Conservation (phyloP, 2,329 filamentous ascomycete genomes). For the Penicillium verrucosum region DNA sequence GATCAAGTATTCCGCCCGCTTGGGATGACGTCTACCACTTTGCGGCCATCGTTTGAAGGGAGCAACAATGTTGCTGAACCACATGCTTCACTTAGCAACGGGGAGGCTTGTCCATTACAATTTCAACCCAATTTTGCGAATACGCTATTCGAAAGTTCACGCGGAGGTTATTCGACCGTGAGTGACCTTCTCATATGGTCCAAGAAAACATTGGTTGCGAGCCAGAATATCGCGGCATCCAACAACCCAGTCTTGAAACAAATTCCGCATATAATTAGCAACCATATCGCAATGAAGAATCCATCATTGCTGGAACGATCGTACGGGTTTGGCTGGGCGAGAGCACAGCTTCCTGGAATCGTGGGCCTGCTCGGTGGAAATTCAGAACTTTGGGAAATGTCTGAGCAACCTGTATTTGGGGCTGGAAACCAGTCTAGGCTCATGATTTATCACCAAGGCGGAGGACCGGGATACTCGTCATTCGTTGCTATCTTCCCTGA, state of each 20-base stretch:
- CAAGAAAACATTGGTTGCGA: neutral
- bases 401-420: neutral
- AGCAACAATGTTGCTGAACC: neutral
- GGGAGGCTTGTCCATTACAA: neutral
- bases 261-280: neutral
- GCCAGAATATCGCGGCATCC: neutral
- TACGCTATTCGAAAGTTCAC: neutral
- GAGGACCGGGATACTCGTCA: neutral
- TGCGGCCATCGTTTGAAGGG: neutral
- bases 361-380: slow-evolving; percentile 1
- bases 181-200: slow-evolving; percentile 4
- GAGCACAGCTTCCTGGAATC: neutral
- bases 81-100: neutral
- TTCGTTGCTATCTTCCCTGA: slow-evolving; percentile 7
- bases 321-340: slow-evolving; percentile 4
- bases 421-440: neutral
- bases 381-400: neutral
- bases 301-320: neutral
- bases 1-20: neutral
- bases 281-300: neutral
- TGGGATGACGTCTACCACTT: neutral
- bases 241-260: neutral
- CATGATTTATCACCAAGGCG: slow-evolving; percentile 7
- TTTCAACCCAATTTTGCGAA: neutral
- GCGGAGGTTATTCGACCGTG: slow-evolving; percentile 2